Evolutionary conservation across 768 basidiomycete genomes (phyloP), one percentile per base, ranked within the genome.

Genomic region (Podaxis rugospora): DNA sequence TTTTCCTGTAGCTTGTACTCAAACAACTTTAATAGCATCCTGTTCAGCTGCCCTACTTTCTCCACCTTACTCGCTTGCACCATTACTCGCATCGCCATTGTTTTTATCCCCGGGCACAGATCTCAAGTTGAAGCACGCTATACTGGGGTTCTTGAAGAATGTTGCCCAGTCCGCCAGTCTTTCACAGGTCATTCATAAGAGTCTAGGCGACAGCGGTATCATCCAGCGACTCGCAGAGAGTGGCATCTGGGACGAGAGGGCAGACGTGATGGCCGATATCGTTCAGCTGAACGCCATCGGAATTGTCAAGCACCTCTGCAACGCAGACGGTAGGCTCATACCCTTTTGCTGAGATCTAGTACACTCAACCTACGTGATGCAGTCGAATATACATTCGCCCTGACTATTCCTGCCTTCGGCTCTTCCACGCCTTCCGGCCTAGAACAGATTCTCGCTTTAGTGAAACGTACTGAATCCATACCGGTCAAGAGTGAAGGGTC

Each of bases 281-380:
- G 86, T 98, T 1, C 96, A 98, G 72, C 78, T 94, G 5, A 87
- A 87, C 51, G 92, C 92, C 0, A 90, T 98, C 54, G 93, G 93
- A 1, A 82, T 93, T 6, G 83, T 89, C 16, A 99, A 98, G 72
- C 92, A 96, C 70, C 79, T 98, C 57, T 94, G 91, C 69, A 86
- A 83, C 64, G 83, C 82, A 39, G 88, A 84, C 68, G 78, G 93
- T 95, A 69, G 67, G 85, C 32, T 66, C 40, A 40, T 50, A 16
- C 7, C 18, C 18, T 50, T 37, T 5, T 57, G 16, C 18, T 10
- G 11, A 5, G 28, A 35, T 57, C 25, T 59, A 7, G 36, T 51
- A 55, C 46, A 47, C 28, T 35, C 51, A 32, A 47, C 47, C 13
- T 44, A 60, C 18, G 25, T 36, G n/a, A 23, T 6, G 5, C 62